Percentiles rank a stretch among this genome's conserved stretches.
Conservation (phyloP, 768 basidiomycete genomes). For the Sutorius australiensis region DNA sequence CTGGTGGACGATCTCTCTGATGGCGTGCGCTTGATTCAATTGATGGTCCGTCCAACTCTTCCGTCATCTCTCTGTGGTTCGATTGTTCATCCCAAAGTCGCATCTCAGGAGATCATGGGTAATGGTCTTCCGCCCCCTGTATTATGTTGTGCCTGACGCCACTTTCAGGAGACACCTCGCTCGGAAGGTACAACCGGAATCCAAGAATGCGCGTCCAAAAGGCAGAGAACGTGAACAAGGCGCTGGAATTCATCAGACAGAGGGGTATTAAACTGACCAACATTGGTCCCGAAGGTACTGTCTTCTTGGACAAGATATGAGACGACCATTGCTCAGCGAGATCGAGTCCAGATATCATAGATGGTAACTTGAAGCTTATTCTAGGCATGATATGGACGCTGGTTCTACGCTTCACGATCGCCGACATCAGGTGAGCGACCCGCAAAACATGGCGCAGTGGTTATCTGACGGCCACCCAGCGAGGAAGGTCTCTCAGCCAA, state of each 20-base stretch:
- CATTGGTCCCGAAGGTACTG: conserved; percentile 89
- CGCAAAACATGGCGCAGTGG: not conserved
- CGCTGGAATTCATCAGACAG: conserved; percentile 91
- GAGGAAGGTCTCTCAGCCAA: conserved; percentile 99
- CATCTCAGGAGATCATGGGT: conserved; percentile 92
- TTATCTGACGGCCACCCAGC: conserved; percentile 39
- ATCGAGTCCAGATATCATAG: conserved; percentile 79
- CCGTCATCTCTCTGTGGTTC: not conserved
- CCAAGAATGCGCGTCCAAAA: conserved; percentile 94
- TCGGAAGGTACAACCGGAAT: conserved; percentile 89
- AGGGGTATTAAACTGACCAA: conserved; percentile 95
- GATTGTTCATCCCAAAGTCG: not conserved
- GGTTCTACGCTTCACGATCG: conserved; percentile 95
- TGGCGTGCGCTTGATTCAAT: conserved; percentile 91
- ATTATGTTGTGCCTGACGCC: conserved; percentile 7
- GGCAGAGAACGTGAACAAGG: conserved; percentile 97
- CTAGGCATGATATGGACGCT: conserved; percentile 99
- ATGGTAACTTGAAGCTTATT: conserved; percentile 97
- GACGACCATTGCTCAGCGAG: conserved; percentile 1
- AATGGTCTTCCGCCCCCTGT: conserved; percentile 16
- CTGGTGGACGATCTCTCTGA: conserved; percentile 90
- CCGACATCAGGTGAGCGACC: conserved; percentile 83
- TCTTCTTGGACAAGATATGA: not conserved
- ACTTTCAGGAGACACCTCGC: conserved; percentile 71
- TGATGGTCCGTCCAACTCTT: conserved; percentile 59